Evolutionary conservation across 352 stramenopile species (phyloP).

Genomic region (Globisporangium canariense): DNA sequence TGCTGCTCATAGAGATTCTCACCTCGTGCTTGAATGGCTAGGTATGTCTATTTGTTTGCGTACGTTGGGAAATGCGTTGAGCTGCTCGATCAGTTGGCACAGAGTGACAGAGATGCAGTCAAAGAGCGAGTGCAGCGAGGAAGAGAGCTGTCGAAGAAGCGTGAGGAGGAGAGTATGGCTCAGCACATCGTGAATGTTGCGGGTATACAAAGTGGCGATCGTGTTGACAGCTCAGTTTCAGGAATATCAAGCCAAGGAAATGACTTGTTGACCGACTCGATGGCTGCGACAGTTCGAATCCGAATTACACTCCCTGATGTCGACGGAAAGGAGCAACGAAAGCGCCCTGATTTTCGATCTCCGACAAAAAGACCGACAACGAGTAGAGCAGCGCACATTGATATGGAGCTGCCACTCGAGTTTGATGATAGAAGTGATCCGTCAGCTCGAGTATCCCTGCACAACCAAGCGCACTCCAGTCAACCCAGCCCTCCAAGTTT

Average conservation of each 20-base stretch:
- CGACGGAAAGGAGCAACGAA: slow-evolving; percentile 12
- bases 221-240: not conserved
- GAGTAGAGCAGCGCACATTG: not conserved
- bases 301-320: slow-evolving; percentile 35
- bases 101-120: slow-evolving; percentile 20
- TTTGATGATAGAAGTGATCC: not conserved
- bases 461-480: not conserved
- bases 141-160: slow-evolving; percentile 23
- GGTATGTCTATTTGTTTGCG: slow-evolving; percentile 26
- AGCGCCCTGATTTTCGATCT: slow-evolving; percentile 1
- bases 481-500: not conserved
- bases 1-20: not conserved
- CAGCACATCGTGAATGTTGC: not conserved
- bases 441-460: not conserved
- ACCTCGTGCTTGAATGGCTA: slow-evolving; percentile 11
- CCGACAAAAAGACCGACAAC: not conserved
- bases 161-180: slow-evolving; percentile 7
- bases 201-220: not conserved
- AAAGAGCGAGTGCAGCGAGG: slow-evolving; percentile 24
- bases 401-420: not conserved
- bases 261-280: not conserved
- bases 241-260: not conserved
- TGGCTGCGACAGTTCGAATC: slow-evolving; percentile 28
- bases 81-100: slow-evolving; percentile 26
- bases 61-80: slow-evolving; percentile 31